A percentile compares a stretch with the other conserved stretches of the same genome.
Conservation (phyloP, 2,329 filamentous ascomycete genomes). For the Colletotrichum sp. region DNA sequence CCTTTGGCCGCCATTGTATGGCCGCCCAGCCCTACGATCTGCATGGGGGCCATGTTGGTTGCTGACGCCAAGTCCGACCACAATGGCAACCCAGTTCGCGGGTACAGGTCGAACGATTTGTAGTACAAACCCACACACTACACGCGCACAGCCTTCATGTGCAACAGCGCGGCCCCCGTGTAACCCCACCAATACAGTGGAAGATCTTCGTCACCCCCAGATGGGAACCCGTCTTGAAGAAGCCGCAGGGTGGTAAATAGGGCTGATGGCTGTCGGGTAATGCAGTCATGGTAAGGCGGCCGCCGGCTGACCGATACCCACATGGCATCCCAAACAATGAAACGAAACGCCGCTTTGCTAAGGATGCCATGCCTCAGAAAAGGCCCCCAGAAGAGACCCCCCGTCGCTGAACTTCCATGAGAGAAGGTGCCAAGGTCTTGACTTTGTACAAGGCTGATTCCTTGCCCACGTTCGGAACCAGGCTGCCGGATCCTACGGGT, state of each 20-base stretch:
- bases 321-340: background rate
- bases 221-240: background rate
- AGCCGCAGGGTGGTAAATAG: background rate
- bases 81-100: background rate
- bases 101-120: background rate
- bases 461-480: background rate
- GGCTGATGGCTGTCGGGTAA: background rate
- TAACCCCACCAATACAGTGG: background rate
- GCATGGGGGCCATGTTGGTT: background rate
- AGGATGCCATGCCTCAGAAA: background rate
- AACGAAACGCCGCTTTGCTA: background rate
- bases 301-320: background rate
- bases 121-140: background rate
- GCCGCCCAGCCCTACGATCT: slow-evolving; percentile 13
- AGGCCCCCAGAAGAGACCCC: background rate
- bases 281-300: slow-evolving; percentile 6
- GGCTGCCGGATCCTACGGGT: background rate
- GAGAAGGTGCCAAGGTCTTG: background rate
- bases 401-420: background rate
- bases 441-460: background rate
- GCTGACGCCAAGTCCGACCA: background rate
- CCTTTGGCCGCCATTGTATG: background rate
- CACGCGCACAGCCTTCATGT: background rate
- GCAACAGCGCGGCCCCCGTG: background rate
- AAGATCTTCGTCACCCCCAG: background rate